Conservation (phyloP, 495 filamentous ascomycete species). For the Filosporella fistucella region DNA sequence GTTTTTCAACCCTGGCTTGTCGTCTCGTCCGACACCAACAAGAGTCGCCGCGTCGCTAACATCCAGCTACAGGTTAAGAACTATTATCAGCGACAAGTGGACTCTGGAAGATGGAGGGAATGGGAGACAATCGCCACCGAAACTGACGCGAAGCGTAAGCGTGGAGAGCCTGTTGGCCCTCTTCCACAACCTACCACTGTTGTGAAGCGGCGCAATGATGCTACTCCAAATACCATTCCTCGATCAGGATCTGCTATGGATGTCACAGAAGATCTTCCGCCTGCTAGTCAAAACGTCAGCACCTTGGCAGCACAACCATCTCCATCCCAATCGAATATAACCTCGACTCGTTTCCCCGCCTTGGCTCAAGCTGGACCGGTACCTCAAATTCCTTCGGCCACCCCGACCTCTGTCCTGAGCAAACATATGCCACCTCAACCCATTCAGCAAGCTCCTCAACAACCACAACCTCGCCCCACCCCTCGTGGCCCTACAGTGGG, state of each 20-base stretch:
- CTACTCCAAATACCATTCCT: slow-evolving; percentile 15
- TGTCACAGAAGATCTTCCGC: slow-evolving; percentile 14
- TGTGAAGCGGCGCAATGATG: slow-evolving; percentile 34
- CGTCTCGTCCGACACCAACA: slow-evolving; percentile 24
- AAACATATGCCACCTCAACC: slow-evolving; percentile 18
- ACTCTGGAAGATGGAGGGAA: slow-evolving; percentile 47
- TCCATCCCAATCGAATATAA: slow-evolving; percentile 22
- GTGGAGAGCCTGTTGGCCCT: slow-evolving; percentile 72
- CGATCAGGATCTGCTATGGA: slow-evolving; percentile 19
- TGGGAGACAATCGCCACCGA: slow-evolving; percentile 61
- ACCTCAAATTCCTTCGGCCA: slow-evolving; percentile 14
- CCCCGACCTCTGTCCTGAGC: slow-evolving; percentile 9
- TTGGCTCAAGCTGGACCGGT: slow-evolving; percentile 24
- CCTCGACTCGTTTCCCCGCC: slow-evolving; percentile 24
- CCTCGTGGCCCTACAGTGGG: slow-evolving; percentile 18
- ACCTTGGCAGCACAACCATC: slow-evolving; percentile 24
- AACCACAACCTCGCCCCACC: slow-evolving; percentile 13
- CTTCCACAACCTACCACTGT: slow-evolving; percentile 45
- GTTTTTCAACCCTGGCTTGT: slow-evolving; percentile 13
- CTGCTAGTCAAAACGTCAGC: slow-evolving; percentile 10
- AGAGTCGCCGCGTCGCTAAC: slow-evolving; percentile 28
- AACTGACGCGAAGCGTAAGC: slow-evolving; percentile 63
- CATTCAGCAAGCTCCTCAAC: slow-evolving; percentile 8
- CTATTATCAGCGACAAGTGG: slow-evolving; percentile 75
- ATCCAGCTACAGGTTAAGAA: slow-evolving; percentile 72